These are phyloP conservation scores for Penicillium robsamsonii DNA, from an alignment of 495 filamentous ascomycete species.

Conservation along the genomic window DNA sequence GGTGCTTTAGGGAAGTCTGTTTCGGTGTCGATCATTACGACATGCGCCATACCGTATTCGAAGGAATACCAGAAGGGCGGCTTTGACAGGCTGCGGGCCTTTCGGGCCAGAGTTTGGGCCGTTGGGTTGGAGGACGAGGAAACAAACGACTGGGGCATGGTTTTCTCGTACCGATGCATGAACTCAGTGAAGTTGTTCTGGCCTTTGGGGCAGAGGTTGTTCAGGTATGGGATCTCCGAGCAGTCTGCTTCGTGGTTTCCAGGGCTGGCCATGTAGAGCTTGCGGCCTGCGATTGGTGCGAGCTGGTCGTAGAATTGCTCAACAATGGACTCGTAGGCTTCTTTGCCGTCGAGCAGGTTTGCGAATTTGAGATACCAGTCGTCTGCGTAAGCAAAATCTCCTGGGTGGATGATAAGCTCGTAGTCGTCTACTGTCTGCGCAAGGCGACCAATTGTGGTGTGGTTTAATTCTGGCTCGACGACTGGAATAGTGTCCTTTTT, in stretches of 20 bases:
- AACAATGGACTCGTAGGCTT: conserved; percentile 52
- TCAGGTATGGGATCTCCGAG: conserved; percentile 40
- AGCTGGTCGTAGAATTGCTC: conserved; percentile 56
- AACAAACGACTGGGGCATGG: conserved; percentile 49
- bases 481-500: conserved; percentile 53
- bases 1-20: conserved; percentile 50
- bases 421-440: conserved; percentile 55
- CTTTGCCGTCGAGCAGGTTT: conserved; percentile 39
- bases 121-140: conserved; percentile 47
- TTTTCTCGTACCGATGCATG: conserved; percentile 51
- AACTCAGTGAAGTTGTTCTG: conserved; percentile 63
- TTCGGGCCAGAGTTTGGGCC: conserved; percentile 45
- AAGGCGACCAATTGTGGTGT: conserved; percentile 58
- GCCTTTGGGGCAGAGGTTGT: conserved; percentile 49
- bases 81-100: conserved; percentile 48
- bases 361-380: conserved; percentile 45
- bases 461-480: conserved; percentile 57
- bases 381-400: conserved; percentile 55
- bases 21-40: conserved; percentile 57
- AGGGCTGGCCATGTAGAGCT: conserved; percentile 54
- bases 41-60: conserved; percentile 60
- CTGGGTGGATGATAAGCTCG: conserved; percentile 59
- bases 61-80: conserved; percentile 67
- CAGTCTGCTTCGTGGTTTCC: conserved; percentile 59
- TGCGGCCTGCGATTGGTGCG: conserved; percentile 40